Conservation (phyloP, 177 flowering plant genomes). For the Vitis hybrid region DNA sequence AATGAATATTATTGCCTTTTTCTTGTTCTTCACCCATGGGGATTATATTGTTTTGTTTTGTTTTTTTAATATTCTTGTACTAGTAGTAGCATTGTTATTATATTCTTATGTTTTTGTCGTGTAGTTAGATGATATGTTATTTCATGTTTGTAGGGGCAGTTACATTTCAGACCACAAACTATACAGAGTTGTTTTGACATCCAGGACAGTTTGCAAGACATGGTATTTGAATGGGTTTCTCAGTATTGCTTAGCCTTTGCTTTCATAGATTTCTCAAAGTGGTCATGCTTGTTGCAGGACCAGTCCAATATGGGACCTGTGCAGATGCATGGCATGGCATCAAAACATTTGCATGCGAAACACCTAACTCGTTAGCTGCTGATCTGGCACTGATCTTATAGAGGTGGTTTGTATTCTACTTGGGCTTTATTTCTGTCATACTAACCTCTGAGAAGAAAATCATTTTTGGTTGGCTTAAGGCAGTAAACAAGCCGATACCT, state of each 20-base stretch:
- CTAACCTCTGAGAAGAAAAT: no score
- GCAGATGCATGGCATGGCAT: constrained; percentile 6
- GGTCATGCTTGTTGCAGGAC: constrained; percentile 7
- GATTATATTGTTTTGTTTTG: no score
- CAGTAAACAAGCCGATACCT: no score
- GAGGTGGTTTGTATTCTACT: no score
- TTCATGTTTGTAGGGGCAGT: constrained; percentile 6
- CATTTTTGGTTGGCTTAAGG: no score
- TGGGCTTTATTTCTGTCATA: no score
- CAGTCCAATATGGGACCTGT: constrained; percentile 6
- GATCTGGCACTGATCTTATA: neutral
- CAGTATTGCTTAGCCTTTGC: neutral
- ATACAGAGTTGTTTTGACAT: constrained; percentile 11
- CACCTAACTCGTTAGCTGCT: constrained; percentile 4
- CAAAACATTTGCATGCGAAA: constrained; percentile 10
- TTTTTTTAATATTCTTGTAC: neutral
- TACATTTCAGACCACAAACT: constrained; percentile 12
- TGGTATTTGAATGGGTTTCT: constrained; percentile 3
- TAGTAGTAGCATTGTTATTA: neutral
- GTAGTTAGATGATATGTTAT: neutral
- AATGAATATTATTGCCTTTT: no score
- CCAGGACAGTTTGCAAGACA: constrained; percentile 3
- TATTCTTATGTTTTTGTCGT: neutral
- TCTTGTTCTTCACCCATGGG: no score
- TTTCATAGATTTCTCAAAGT: neutral